Percentiles rank a stretch among this genome's conserved stretches.
Evolutionary conservation across 495 filamentous ascomycete species (phyloP).

Genomic region (Geoglossum glabrum): DNA sequence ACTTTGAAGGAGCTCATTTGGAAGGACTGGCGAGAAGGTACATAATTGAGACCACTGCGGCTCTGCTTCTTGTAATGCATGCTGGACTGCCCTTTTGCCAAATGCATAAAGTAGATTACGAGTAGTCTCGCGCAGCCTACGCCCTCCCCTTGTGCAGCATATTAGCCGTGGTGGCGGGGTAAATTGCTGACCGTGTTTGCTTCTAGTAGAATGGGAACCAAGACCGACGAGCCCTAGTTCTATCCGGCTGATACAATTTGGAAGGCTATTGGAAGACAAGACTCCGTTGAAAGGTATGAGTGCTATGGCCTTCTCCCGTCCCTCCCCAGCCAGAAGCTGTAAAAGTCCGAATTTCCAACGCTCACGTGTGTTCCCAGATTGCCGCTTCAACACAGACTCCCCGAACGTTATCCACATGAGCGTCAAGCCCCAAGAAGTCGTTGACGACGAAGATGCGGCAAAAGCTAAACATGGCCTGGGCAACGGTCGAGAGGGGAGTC

Average conservation of each 20-base stretch:
- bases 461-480: slow-evolving; percentile 41
- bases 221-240: slow-evolving; percentile 63
- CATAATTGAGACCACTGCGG: background rate
- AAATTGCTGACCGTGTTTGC: background rate
- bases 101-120: background rate
- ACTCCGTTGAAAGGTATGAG: slow-evolving; percentile 47
- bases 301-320: background rate
- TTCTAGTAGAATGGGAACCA: slow-evolving; percentile 55
- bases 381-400: slow-evolving; percentile 46
- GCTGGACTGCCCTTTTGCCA: background rate
- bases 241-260: slow-evolving; percentile 77
- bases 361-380: slow-evolving; percentile 31
- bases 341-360: slow-evolving; percentile 11
- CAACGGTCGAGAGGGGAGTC: slow-evolving; percentile 38
- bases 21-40: slow-evolving; percentile 65
- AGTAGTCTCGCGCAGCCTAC: background rate
- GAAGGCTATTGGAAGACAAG: slow-evolving; percentile 74
- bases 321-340: background rate
- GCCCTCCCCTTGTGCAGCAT: background rate
- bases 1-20: slow-evolving; percentile 81
- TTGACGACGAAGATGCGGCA: slow-evolving; percentile 78
- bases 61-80: background rate
- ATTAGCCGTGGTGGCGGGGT: background rate
- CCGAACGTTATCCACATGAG: slow-evolving; percentile 89
- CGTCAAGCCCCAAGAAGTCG: slow-evolving; percentile 66